Evolutionary conservation across 305 asterid genomes (phyloP).

Genomic region (Rubia tinctorum): DNA sequence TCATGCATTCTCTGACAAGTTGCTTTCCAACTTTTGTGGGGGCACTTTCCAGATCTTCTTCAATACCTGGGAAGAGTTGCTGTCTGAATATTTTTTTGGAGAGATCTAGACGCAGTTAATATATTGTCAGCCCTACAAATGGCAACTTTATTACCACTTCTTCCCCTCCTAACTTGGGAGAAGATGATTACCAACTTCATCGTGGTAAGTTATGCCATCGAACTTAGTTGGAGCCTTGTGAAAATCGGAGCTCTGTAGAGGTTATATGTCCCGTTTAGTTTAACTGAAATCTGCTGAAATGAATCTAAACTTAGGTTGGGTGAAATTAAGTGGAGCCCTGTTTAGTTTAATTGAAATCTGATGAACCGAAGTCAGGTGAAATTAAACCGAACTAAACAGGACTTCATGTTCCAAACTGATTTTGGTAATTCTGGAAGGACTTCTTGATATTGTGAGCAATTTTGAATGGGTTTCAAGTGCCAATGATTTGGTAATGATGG

Average conservation of each 20-base stretch:
- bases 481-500: conserved; percentile 19
- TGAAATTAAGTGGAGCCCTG: too few relatives aligned
- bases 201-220: too few relatives aligned
- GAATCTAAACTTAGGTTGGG: too few relatives aligned
- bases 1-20: conserved; percentile 31
- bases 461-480: conserved; percentile 12
- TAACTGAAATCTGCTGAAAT: too few relatives aligned
- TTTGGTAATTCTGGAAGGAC: not conserved
- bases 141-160: not conserved
- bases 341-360: too few relatives aligned
- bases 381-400: not conserved
- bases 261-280: too few relatives aligned
- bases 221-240: not conserved
- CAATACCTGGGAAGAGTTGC: not conserved
- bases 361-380: too few relatives aligned
- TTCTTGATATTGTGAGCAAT: not conserved
- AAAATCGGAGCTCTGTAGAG: not conserved
- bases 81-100: not conserved
- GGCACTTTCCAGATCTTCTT: not conserved
- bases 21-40: conserved; percentile 11
- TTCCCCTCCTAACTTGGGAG: not conserved
- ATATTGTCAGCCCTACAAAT: not conserved
- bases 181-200: too few relatives aligned
- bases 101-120: not conserved
- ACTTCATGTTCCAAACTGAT: not conserved